Percentiles rank a stretch among this genome's conserved stretches.
Evolutionary conservation across 768 basidiomycete genomes (phyloP).

Genomic region (Auriculariales sp.): DNA sequence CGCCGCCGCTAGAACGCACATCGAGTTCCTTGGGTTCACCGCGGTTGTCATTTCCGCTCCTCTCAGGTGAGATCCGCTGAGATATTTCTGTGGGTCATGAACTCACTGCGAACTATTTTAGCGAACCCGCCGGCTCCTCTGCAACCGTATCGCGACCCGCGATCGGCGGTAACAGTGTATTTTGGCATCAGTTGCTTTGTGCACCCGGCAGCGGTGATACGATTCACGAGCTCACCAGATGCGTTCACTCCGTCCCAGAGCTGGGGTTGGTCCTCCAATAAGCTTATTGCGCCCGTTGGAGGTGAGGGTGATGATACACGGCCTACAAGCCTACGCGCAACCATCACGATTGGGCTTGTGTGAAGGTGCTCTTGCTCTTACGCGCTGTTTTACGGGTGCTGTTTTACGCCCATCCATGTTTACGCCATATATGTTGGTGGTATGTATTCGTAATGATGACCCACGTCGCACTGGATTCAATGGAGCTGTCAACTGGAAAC

Average conservation of each 20-base stretch:
- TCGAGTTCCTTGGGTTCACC: conserved; percentile 11
- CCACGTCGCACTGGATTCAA: too few species aligned
- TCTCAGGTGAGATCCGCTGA: conserved; percentile 6
- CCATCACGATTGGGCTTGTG: conserved; percentile 64
- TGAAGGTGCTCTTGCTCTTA: conserved; percentile 16
- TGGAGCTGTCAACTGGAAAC: too few species aligned
- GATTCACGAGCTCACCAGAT: conserved; percentile 78
- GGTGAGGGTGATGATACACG: conserved; percentile 24
- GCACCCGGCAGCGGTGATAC: conserved; percentile 67
- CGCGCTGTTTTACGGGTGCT: too few species aligned
- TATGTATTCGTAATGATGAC: too few species aligned
- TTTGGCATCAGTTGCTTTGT: conserved; percentile 76
- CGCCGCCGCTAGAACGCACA: conserved; percentile 3
- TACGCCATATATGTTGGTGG: too few species aligned
- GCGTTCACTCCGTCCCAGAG: conserved; percentile 73
- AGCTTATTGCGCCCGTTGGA: conserved; percentile 28
- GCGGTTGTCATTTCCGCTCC: conserved; percentile 12
- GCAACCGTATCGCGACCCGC: conserved; percentile 66
- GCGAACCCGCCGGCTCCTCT: conserved; percentile 30
- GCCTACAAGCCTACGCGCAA: conserved; percentile 60
- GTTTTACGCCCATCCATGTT: too few species aligned
- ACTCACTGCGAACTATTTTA: not conserved
- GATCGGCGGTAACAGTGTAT: conserved; percentile 57
- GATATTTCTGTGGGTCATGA: conserved; percentile 4
- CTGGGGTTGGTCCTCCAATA: conserved; percentile 91